Evolutionary conservation across 129 eudicot genomes (phyloP), one percentile per base, ranked within the genome.

Genomic region (Saussurea involucrata): DNA sequence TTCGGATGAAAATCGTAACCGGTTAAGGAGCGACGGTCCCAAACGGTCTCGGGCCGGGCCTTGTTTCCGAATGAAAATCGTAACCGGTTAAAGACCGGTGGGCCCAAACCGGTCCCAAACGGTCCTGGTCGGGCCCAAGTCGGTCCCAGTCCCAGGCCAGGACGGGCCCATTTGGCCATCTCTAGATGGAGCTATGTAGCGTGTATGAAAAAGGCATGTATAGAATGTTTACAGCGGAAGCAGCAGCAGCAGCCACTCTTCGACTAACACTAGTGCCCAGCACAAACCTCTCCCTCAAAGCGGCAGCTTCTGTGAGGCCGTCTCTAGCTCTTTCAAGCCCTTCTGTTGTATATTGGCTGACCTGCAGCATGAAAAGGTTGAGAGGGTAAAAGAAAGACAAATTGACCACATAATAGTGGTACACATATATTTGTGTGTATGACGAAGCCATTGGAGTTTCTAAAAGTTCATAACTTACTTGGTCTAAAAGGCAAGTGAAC

Each of bases 181-280:
- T n/a, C n/a, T n/a, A n/a, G n/a, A 81, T 32, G 36, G 21, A 15
- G 32, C 63, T 57, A 13, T 7, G 24, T 18, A 18, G 74, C 55
- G 25, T 12, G 46, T 4, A 77, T 29, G 29, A 70, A 24, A 76
- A 74, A 60, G 29, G 31, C 58, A 76, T 64, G 53, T 33, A 64
- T 68, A 13, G 75, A 81, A 73, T 21, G 73, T 58, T 86, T 92
- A 95, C 99, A 85, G 99, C 97, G 34, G 99, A 95, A 82, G 97
- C 99, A 78, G 99, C 99, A 42, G 99, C 97, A 68, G 97, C 97
- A 79, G 99, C 99, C 79, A 95, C 99, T 85, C 99, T 92, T 76
- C 96, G 91, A 74, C 96, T 95, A 68, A 95, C 82, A 76, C 87
- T 92, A 44, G 97, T 88, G 67, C 99, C 97, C 69, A 95, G 74